Evolutionary conservation across 1,139 yeast genomes (phyloP).

Genomic region (Saccharomyces hybrid): DNA sequence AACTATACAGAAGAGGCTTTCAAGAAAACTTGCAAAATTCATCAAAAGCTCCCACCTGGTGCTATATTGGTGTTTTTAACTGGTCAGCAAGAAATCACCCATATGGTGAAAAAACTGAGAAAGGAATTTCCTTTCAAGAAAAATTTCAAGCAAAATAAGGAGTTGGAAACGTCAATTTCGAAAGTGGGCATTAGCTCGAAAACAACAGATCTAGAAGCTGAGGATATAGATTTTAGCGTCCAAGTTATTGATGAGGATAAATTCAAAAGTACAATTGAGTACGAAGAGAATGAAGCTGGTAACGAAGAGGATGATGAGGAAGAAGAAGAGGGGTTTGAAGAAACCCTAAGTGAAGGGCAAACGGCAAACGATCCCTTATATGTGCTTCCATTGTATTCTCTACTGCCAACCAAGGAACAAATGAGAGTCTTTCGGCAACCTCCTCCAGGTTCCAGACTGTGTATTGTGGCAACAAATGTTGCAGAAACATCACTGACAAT

Average conservation of each 20-base stretch:
- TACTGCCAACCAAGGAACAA: conserved; percentile 88
- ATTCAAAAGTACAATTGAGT: conserved; percentile 21
- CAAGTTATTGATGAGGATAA: conserved; percentile 34
- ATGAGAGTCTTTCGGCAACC: conserved; percentile 86
- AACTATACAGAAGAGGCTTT: conserved; percentile 85
- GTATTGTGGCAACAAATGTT: conserved; percentile 94
- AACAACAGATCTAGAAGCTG: conserved; percentile 69
- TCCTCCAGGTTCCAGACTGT: conserved; percentile 76
- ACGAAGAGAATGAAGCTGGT: conserved; percentile 20
- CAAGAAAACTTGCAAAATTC: conserved; percentile 80
- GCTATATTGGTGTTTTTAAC: conserved; percentile 88
- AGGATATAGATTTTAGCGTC: conserved; percentile 78
- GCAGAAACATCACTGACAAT: conserved; percentile 97
- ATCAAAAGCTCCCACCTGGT: conserved; percentile 81
- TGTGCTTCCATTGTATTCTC: conserved; percentile 86
- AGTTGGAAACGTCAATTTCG: conserved; percentile 26
- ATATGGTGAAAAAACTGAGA: conserved; percentile 61
- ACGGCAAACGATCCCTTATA: conserved; percentile 74
- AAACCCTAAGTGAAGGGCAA: conserved; percentile 66
- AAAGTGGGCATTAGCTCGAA: conserved; percentile 50
- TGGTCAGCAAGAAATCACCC: conserved; percentile 85
- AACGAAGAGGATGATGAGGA: conserved; percentile 36
- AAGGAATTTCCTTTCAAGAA: conserved; percentile 59
- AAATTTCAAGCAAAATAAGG: conserved; percentile 27
- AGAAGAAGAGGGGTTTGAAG: conserved; percentile 91